phyloP scores from a whole-genome alignment of 768 basidiomycete genomes.

The Trametes meyenii region DNA sequence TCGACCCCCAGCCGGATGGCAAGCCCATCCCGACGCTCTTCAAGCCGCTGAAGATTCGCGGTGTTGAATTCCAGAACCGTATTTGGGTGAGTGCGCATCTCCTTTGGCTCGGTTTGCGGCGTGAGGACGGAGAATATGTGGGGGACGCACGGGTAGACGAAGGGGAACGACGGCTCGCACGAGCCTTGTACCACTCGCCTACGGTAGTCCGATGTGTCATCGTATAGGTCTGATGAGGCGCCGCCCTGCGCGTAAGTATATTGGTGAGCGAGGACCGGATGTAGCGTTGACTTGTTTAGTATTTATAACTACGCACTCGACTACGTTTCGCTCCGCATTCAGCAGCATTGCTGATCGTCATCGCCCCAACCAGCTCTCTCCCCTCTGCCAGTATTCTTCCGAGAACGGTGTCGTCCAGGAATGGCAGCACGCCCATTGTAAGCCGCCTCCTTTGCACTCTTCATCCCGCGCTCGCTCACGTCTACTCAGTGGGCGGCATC shows the following conservation, averaged over 20 bases:
- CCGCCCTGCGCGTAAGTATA: too few relatives aligned
- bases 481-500: conserved; percentile 52
- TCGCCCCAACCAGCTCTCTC: conserved; percentile 43
- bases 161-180: too few relatives aligned
- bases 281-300: too few relatives aligned
- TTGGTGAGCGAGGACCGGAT: too few relatives aligned
- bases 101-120: background rate
- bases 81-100: conserved; percentile 25
- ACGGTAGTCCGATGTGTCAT: too few relatives aligned
- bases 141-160: too few relatives aligned
- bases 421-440: conserved; percentile 61
- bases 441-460: background rate
- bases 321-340: background rate
- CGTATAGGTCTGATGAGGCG: too few relatives aligned
- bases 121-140: too few relatives aligned
- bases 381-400: conserved; percentile 63
- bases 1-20: conserved; percentile 44
- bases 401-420: conserved; percentile 52
- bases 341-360: background rate
- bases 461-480: background rate
- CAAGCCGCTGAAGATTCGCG: conserved; percentile 51
- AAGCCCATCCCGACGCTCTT: conserved; percentile 48
- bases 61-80: conserved; percentile 36
- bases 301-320: too few relatives aligned
- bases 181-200: too few relatives aligned